Conservation (phyloP, 352 stramenopile genomes). For the Phytopythium mirpurense region DNA sequence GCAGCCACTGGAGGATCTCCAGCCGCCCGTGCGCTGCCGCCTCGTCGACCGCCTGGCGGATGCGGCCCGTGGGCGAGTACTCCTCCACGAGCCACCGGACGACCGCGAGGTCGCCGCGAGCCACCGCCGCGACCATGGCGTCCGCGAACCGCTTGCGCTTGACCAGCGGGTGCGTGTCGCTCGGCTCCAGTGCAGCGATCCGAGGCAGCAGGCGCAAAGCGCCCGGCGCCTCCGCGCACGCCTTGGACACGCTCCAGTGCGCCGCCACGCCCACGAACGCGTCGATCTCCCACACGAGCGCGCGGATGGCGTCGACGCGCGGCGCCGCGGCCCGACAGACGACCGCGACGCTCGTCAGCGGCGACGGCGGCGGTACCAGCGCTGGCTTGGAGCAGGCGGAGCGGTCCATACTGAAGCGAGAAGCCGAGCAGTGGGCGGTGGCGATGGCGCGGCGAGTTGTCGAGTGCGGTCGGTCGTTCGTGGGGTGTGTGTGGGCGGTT, state of each 20-base stretch:
- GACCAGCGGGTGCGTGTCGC: not conserved
- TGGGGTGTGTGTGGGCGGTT: no score
- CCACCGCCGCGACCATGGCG: not conserved
- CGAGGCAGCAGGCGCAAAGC: not conserved
- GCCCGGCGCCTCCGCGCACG: slow-evolving; percentile 1
- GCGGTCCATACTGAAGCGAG: no score
- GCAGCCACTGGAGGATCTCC: slow-evolving; percentile 18
- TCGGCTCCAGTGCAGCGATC: not conserved
- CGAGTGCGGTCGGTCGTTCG: no score
- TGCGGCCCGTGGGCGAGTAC: slow-evolving; percentile 13
- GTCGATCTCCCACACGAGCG: slow-evolving; percentile 3
- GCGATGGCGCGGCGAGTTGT: no score
- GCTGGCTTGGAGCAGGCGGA: not conserved
- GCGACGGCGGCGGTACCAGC: not conserved
- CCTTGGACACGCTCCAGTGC: slow-evolving; percentile 1
- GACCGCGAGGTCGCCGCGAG: slow-evolving; percentile 2
- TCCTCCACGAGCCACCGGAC: slow-evolving; percentile 5
- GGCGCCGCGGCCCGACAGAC: not conserved
- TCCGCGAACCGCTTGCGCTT: slow-evolving; percentile 8
- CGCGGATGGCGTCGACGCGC: not conserved
- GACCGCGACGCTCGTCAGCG: slow-evolving; percentile 7
- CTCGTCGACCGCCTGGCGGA: slow-evolving; percentile 25
- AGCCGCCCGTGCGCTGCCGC: slow-evolving; percentile 16
- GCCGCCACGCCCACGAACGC: slow-evolving; percentile 1
- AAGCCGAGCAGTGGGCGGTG: no score